Evolutionary conservation across 139 green algal genomes (phyloP).

Genomic region (Coelastrella sp.): DNA sequence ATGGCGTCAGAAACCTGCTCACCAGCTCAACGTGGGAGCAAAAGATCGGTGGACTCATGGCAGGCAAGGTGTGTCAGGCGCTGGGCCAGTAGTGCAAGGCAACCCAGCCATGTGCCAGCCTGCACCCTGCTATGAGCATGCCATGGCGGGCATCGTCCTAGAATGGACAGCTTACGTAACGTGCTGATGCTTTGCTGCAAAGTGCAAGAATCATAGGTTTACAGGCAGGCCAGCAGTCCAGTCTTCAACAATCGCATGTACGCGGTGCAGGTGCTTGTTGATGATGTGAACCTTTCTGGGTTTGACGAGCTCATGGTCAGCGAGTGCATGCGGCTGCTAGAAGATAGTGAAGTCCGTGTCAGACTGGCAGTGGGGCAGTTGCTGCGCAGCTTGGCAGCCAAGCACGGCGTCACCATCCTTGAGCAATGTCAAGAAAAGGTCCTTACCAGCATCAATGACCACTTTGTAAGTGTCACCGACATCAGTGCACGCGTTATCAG

Average conservation of each 20-base stretch:
- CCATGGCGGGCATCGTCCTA: too few relatives aligned
- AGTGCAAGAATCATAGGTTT: too few relatives aligned
- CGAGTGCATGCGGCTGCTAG: constrained; percentile 55
- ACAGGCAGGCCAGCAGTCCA: too few relatives aligned
- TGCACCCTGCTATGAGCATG: too few relatives aligned
- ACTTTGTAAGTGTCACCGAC: constrained; percentile 68
- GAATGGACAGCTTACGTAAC: too few relatives aligned
- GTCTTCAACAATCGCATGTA: too few relatives aligned
- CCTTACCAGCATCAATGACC: constrained; percentile 72
- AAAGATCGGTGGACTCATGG: constrained; percentile 67
- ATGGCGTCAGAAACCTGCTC: constrained; percentile 52
- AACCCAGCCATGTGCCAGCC: too few relatives aligned
- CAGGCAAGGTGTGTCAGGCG: constrained; percentile 48
- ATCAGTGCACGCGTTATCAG: too few relatives aligned
- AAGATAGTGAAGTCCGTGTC: constrained; percentile 78
- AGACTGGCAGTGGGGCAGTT: constrained; percentile 72
- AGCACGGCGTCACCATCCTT: constrained; percentile 56
- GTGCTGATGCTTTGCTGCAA: too few relatives aligned
- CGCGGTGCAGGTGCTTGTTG: constrained; percentile 40
- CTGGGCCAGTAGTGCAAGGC: not conserved
- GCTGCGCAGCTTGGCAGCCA: constrained; percentile 60
- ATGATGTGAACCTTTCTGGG: not conserved
- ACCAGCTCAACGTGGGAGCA: constrained; percentile 56
- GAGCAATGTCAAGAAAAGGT: constrained; percentile 57
- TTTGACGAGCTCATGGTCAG: constrained; percentile 40